Conservation (phyloP, 106 monocot genomes). For the Narthecium ossifragum region DNA sequence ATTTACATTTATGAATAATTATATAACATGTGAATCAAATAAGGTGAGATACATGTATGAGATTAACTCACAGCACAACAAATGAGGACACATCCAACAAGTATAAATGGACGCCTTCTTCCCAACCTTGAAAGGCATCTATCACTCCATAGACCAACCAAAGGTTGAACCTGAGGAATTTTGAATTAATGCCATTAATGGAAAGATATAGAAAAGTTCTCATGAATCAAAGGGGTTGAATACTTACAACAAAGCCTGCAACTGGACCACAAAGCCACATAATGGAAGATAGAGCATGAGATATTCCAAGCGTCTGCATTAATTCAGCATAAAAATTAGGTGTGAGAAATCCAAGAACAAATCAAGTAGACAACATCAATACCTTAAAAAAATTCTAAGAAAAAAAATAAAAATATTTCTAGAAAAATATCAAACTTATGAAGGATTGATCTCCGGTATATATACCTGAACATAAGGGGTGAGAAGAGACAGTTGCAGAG, state of each 20-base stretch:
- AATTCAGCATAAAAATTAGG: background rate
- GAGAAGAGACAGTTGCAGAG: constrained; percentile 49
- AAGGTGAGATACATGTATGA: background rate
- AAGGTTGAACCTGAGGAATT: constrained; percentile 70
- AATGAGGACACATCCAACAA: constrained; percentile 64
- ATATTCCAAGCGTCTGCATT: constrained; percentile 82
- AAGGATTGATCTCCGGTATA: too few species aligned
- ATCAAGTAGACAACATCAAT: background rate
- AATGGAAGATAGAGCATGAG: constrained; percentile 79
- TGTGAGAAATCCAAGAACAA: background rate
- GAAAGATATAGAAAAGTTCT: background rate
- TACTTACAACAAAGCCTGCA: constrained; percentile 84
- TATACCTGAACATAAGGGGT: constrained; percentile 54
- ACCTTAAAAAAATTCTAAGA: background rate
- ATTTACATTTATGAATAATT: too few species aligned
- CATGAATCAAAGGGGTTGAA: background rate
- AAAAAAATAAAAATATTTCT: background rate
- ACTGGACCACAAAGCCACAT: constrained; percentile 98
- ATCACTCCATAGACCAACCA: constrained; percentile 88
- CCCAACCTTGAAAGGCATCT: constrained; percentile 58
- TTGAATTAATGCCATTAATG: background rate
- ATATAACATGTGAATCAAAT: background rate
- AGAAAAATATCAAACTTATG: background rate
- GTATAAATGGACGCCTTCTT: constrained; percentile 83
- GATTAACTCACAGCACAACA: constrained; percentile 56